Percentiles rank a stretch among this genome's conserved stretches.
These are phyloP conservation scores for Dendrocalamus latiflorus DNA, from an alignment of 202 grass and related monocot genomes.

Conservation along the genomic window DNA sequence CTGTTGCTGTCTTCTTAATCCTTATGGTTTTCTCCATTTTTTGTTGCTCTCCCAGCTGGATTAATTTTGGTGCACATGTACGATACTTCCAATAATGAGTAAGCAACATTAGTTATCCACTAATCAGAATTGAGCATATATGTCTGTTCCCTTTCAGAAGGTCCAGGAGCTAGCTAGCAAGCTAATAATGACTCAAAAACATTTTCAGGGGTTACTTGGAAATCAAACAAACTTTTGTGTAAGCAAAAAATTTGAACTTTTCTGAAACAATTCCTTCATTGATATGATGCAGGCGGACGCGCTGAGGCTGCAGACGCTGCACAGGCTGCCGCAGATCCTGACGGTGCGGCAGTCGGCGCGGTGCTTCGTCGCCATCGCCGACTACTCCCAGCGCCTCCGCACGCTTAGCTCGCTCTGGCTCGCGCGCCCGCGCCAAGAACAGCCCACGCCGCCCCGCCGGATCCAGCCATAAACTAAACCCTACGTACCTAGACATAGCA, in stretches of 20 bases:
- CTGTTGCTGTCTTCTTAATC: not conserved
- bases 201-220: not conserved
- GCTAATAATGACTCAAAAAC: not conserved
- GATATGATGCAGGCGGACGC: slow-evolving; percentile 42
- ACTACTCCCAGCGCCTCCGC: slow-evolving; percentile 58
- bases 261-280: not conserved
- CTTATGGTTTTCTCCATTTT: not conserved
- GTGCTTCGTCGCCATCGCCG: slow-evolving; percentile 55
- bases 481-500: not conserved
- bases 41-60: not conserved
- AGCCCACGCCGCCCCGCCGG: not conserved
- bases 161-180: not conserved
- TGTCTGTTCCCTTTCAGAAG: not conserved
- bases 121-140: not conserved
- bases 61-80: not conserved
- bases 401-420: slow-evolving; percentile 51
- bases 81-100: not conserved
- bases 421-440: slow-evolving; percentile 20
- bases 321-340: slow-evolving; percentile 50
- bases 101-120: not conserved
- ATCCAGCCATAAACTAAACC: not conserved
- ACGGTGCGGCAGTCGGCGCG: slow-evolving; percentile 35
- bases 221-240: not conserved
- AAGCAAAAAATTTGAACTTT: not conserved
- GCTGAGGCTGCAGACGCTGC: slow-evolving; percentile 46